Percentiles rank a stretch among this genome's conserved stretches.
These are phyloP conservation scores for Candida gorgasii DNA, from an alignment of 805 yeast species.

Conservation along the genomic window DNA sequence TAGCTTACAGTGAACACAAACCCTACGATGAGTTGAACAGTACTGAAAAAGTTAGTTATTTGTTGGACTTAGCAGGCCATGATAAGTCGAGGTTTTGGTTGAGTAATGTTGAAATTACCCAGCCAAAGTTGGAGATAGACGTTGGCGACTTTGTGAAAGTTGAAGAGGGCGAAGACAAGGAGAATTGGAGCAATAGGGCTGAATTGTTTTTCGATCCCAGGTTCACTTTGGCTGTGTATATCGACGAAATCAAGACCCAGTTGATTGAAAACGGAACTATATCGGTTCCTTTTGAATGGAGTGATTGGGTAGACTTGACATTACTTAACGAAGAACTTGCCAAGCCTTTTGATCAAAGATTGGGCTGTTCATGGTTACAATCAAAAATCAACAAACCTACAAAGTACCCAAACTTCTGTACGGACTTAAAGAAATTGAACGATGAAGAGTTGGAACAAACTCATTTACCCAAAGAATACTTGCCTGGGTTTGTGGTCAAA, in stretches of 20 bases:
- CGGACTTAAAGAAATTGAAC: constrained; percentile 17
- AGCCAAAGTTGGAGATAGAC: constrained; percentile 20
- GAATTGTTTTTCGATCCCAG: constrained; percentile 57
- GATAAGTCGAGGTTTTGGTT: constrained; percentile 32
- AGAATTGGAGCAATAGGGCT: constrained; percentile 13
- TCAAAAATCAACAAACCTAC: constrained; percentile 20
- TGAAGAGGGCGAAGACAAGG: not conserved
- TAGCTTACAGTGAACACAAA: constrained; percentile 15
- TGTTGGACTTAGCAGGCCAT: constrained; percentile 20
- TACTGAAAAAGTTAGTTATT: constrained; percentile 20
- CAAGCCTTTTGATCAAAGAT: constrained; percentile 21
- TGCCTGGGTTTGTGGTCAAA: constrained; percentile 44
- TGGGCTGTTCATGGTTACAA: constrained; percentile 24
- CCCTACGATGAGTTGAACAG: constrained; percentile 19
- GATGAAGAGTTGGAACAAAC: constrained; percentile 20
- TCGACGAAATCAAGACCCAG: constrained; percentile 39
- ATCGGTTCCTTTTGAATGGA: constrained; percentile 47
- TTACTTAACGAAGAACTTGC: constrained; percentile 32
- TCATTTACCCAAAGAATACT: constrained; percentile 25
- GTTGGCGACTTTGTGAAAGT: constrained; percentile 21
- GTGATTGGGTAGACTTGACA: constrained; percentile 56
- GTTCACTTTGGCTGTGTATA: constrained; percentile 50
- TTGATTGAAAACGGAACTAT: constrained; percentile 18
- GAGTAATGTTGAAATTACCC: constrained; percentile 27
- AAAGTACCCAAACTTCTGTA: constrained; percentile 31